Evolutionary conservation across 2,329 filamentous ascomycete species (phyloP), one percentile per base, ranked within the genome.

Genomic region (Alternaria arbusti): DNA sequence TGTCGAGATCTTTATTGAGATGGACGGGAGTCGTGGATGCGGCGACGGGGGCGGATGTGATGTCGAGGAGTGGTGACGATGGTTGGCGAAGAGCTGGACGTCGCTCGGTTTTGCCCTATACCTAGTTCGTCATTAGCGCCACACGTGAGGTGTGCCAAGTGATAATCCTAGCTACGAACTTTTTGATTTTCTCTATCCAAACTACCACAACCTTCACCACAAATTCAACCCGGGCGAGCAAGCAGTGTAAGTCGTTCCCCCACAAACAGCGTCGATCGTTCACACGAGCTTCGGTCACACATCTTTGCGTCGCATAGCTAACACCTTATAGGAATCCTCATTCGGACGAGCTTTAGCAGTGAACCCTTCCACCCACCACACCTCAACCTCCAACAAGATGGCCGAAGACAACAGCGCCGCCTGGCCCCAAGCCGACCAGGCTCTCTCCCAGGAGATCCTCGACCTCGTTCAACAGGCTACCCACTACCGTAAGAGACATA

Each of bases 381-480:
- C 6, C 22, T 23, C 46, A 36, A 47, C 46, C 15, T 40, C 51
- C 54, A 15, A 17, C 36, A 40, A 58, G 59, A 77, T 77, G 72
- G 71, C 72, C 57, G 68, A 76, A 64, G 75, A 78, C 49, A 76
- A 71, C 63, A 70, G 65, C 52, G 76, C 76, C 15, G 76, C 76
- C 15, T 78, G 76, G 75, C 74, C 71, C n/a, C 70, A 81, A 59
- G 82, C 82, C 68, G 82, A 84, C 70, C 73, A 78, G 77, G 87
- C 88, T 59, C 77, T 85, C 36, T 72, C 76, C 10, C 82, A 84
- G 65, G 82, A 84, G 70, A 66, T 68, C 43, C 79, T 84, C 30
- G 83, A 84, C 62, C 69, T 79, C 6, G 70, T 76, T 1, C 74
- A 76, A 54, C 74, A 75, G 59, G 70, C 71, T 0, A 72, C 67